phyloP scores from a whole-genome alignment of 2,329 filamentous ascomycete species.

The Colletotrichum sansevieriae region DNA sequence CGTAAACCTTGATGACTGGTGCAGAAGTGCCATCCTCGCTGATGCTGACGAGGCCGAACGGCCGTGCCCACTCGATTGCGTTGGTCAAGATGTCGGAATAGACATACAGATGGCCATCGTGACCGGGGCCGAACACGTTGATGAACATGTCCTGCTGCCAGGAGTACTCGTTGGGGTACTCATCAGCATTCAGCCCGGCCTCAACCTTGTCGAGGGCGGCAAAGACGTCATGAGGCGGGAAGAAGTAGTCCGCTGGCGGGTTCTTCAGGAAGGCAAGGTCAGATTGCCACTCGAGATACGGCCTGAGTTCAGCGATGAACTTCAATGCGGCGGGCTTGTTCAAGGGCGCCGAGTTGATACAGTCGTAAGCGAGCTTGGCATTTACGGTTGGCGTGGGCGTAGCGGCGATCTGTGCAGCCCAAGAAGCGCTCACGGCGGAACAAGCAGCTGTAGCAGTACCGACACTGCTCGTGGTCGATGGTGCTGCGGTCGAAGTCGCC shows the following conservation, averaged over 20 bases:
- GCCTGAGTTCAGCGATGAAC: slow-evolving; percentile 52
- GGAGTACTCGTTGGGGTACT: slow-evolving; percentile 54
- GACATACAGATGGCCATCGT: slow-evolving; percentile 57
- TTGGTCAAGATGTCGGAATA: slow-evolving; percentile 55
- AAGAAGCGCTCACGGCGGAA: slow-evolving; percentile 9
- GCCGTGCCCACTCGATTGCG: slow-evolving; percentile 53
- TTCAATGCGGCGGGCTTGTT: slow-evolving; percentile 49
- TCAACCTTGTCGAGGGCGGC: slow-evolving; percentile 50
- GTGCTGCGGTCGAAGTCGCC: slow-evolving; percentile 2
- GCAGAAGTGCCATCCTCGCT: slow-evolving; percentile 51
- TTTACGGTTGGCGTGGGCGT: slow-evolving; percentile 44
- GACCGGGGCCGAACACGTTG: slow-evolving; percentile 51
- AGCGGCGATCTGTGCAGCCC: slow-evolving; percentile 7
- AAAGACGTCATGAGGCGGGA: slow-evolving; percentile 57
- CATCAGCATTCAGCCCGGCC: slow-evolving; percentile 48
- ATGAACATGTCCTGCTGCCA: slow-evolving; percentile 57
- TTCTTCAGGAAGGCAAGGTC: slow-evolving; percentile 61
- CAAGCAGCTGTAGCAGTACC: slow-evolving; percentile 2
- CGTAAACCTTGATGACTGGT: slow-evolving; percentile 62
- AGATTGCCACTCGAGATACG: slow-evolving; percentile 62
- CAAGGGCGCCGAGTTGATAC: slow-evolving; percentile 54
- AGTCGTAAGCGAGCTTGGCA: slow-evolving; percentile 53
- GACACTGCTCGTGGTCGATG: slow-evolving; percentile 1
- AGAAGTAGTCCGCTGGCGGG: slow-evolving; percentile 63
- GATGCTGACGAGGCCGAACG: slow-evolving; percentile 55